A percentile compares a stretch with the other conserved stretches of the same genome.
phyloP scores from a whole-genome alignment of 495 filamentous ascomycete species.

The Penicilliopsis zonata region DNA sequence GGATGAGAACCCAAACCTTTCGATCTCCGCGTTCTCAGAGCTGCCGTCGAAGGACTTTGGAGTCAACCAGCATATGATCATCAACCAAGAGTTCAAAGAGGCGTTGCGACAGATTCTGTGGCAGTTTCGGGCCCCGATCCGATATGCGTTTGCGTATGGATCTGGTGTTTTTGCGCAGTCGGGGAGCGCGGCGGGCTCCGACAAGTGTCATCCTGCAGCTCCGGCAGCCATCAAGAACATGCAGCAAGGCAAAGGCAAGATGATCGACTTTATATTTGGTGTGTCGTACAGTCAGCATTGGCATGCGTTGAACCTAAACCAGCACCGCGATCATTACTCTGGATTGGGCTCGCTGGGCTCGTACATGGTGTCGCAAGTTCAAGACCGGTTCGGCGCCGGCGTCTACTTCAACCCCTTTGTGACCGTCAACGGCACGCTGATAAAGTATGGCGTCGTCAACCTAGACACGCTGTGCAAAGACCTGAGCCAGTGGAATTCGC shows the following conservation, averaged over 20 bases:
- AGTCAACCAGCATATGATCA: conserved; percentile 87
- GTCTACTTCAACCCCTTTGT: conserved; percentile 97
- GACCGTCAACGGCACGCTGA: conserved; percentile 87
- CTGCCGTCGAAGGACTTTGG: conserved; percentile 83
- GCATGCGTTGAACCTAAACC: conserved; percentile 80
- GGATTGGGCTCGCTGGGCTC: conserved; percentile 75
- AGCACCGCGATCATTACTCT: conserved; percentile 91
- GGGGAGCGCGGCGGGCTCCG: conserved; percentile 30
- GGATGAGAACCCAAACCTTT: conserved; percentile 68
- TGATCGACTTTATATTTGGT: conserved; percentile 98
- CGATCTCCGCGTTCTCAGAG: conserved; percentile 71
- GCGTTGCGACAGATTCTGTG: conserved; percentile 77
- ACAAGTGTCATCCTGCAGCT: conserved; percentile 58
- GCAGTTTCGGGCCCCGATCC: conserved; percentile 86
- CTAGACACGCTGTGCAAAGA: conserved; percentile 77
- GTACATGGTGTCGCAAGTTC: conserved; percentile 65
- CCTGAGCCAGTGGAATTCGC: conserved; percentile 76
- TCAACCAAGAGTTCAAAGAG: conserved; percentile 91
- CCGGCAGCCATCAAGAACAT: conserved; percentile 65
- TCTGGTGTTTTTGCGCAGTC: conserved; percentile 91
- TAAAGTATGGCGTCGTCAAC: conserved; percentile 97
- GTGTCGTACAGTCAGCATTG: conserved; percentile 93
- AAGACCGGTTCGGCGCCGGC: conserved; percentile 82
- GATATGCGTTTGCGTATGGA: conserved; percentile 94
- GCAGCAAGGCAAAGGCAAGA: conserved; percentile 78